Evolutionary conservation across 2,329 filamentous ascomycete genomes (phyloP), one percentile per base, ranked within the genome.

Genomic region (Penicillium sp.): DNA sequence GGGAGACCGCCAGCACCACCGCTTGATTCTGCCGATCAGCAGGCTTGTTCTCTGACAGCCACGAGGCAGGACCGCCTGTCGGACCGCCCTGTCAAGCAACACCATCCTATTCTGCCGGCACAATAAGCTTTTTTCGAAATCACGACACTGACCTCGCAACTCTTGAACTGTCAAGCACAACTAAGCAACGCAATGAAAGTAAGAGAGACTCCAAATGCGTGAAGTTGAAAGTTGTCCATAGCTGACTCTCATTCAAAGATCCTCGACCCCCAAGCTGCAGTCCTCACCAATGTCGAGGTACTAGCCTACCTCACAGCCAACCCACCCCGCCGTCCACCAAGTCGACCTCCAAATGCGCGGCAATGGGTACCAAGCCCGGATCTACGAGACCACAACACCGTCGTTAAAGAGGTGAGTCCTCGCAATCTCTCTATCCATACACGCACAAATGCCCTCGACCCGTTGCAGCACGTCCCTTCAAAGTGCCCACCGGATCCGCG

Each of bases 231-330:
- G 1, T 10, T 17, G 2, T 20, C 20, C 20, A 20, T 2, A 20
- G 1, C 59, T 67, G 17, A 67, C 15, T 0, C 2, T 5, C 17
- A n/a, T 3, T 4, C 14, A 0, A 43, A 79, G 78, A 74, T 80
- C 35, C 71, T 80, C 57, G 77, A 80, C 63, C 76, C 78, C 48
- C 78, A 80, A 70, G 71, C 74, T 37, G 77, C 78, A n/a, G 71
- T 75, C 31, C 71, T 80, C 52, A 77, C 76, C 52, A 80, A 79
- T 62, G 69, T 76, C 28, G 78, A 81, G 71, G 78, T 81, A 49
- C 69, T 79, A 39, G 71, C 75, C 20, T 76, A 79, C 59, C 62
- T 80, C 38, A 74, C 73, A 14, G 62, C 72, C 25, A 76, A 79
- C 56, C 77, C 78, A 25, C 77, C 78, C 39, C 75, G 77, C 62